These are phyloP conservation scores for Cutaneotrichosporon sp. DNA, from an alignment of 1,284 basidiomycete species.

Conservation along the genomic window DNA sequence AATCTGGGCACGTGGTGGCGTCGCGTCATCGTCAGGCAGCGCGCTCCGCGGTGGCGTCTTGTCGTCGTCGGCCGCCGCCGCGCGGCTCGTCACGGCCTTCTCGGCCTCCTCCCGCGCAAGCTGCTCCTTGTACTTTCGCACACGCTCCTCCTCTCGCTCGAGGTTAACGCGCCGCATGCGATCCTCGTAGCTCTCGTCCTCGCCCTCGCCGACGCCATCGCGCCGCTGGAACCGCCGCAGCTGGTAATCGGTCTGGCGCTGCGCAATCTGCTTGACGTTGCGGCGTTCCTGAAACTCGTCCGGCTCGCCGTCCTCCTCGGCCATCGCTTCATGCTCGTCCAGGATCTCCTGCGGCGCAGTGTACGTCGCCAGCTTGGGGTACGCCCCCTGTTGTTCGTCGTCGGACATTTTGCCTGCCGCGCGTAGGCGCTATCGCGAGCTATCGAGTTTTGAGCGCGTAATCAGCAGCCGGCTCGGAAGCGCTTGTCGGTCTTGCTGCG, in stretches of 20 bases:
- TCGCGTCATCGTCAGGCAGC: slow-evolving; percentile 19
- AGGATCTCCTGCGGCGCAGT: slow-evolving; percentile 91
- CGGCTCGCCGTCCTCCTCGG: slow-evolving; percentile 81
- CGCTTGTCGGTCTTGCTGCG: not conserved
- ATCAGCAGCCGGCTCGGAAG: not conserved
- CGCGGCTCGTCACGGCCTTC: slow-evolving; percentile 66
- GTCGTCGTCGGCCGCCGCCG: slow-evolving; percentile 49
- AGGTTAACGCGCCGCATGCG: slow-evolving; percentile 88
- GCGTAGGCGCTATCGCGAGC: too few relatives aligned
- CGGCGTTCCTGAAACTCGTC: slow-evolving; percentile 93
- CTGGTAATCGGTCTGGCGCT: slow-evolving; percentile 93
- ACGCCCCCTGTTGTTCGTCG: slow-evolving; percentile 14
- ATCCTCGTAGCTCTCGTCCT: slow-evolving; percentile 85
- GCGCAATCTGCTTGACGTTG: slow-evolving; percentile 84
- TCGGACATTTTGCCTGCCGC: slow-evolving; percentile 20
- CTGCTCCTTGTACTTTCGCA: slow-evolving; percentile 80
- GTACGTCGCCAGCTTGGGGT: slow-evolving; percentile 69
- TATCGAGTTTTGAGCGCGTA: not conserved
- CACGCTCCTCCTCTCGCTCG: slow-evolving; percentile 88
- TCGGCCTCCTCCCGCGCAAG: slow-evolving; percentile 62
- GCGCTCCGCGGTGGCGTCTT: slow-evolving; percentile 32
- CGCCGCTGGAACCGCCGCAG: slow-evolving; percentile 80
- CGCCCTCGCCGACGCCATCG: slow-evolving; percentile 51
- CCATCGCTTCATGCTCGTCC: slow-evolving; percentile 86
- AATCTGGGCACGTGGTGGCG: slow-evolving; percentile 42